Percentiles rank a stretch among this genome's conserved stretches.
Evolutionary conservation across 305 asterid species (phyloP).

Genomic region (Salvia sclarea): DNA sequence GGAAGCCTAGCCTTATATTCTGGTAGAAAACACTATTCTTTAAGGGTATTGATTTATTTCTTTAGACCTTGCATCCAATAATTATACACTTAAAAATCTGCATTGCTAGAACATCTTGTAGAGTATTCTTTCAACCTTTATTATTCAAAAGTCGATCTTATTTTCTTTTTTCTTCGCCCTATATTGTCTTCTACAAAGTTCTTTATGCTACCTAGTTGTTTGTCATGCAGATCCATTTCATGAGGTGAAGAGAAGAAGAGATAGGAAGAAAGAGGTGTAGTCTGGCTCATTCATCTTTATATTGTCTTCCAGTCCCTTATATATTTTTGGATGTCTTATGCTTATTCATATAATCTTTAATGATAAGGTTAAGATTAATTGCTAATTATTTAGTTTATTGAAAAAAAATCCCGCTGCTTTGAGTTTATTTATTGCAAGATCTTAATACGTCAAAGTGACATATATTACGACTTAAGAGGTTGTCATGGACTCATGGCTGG

Average conservation of each 20-base stretch:
- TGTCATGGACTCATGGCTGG: neutral
- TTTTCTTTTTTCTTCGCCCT: neutral
- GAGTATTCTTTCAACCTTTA: neutral
- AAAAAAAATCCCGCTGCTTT: neutral
- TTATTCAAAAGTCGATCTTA: neutral
- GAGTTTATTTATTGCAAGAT: neutral
- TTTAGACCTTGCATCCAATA: neutral
- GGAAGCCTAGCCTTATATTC: neutral
- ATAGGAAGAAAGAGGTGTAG: conserved; percentile 79
- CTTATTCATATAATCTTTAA: neutral
- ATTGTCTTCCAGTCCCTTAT: conserved; percentile 8
- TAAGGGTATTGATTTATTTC: neutral
- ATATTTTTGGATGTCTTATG: neutral
- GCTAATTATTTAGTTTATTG: neutral
- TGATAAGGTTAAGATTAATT: conserved; percentile 8
- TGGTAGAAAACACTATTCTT: neutral
- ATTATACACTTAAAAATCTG: neutral
- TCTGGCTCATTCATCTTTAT: conserved; percentile 13
- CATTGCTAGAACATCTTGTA: neutral
- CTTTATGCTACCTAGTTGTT: conserved; percentile 7
- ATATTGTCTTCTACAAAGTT: neutral
- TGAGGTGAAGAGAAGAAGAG: conserved; percentile 88
- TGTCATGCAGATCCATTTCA: conserved; percentile 81
- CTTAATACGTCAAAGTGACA: neutral
- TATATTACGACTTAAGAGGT: neutral